phyloP scores from a whole-genome alignment of 2,329 filamentous ascomycete genomes.

The Colletotrichum agaves region DNA sequence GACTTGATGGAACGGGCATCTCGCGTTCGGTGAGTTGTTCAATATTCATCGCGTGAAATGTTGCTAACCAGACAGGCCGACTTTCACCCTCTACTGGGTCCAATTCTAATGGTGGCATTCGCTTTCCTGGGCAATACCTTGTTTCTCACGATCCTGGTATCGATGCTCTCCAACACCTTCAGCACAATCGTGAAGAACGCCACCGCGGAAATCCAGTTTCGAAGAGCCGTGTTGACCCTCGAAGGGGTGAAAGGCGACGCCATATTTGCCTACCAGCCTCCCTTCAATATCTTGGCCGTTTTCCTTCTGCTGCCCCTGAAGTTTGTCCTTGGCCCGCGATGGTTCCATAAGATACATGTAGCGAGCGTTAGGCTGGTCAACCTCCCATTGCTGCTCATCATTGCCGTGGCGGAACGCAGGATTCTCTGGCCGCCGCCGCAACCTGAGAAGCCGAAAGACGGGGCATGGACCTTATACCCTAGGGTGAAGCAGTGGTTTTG shows the following conservation, averaged over 20 bases:
- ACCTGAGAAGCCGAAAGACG: constrained; percentile 35
- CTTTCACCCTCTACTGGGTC: constrained; percentile 84
- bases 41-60: background rate
- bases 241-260: constrained; percentile 88
- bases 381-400: constrained; percentile 76
- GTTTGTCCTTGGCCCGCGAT: constrained; percentile 79
- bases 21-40: constrained; percentile 59
- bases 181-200: constrained; percentile 81
- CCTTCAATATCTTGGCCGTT: constrained; percentile 84
- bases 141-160: constrained; percentile 89
- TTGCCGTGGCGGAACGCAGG: constrained; percentile 76
- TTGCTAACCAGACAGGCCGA: constrained; percentile 59
- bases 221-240: constrained; percentile 82
- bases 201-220: constrained; percentile 85
- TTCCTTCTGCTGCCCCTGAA: constrained; percentile 80
- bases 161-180: constrained; percentile 88
- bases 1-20: constrained; percentile 78
- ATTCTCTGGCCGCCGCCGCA: constrained; percentile 66
- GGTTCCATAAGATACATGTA: constrained; percentile 93
- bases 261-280: constrained; percentile 84
- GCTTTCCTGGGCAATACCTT: constrained; percentile 88
- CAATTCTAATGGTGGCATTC: constrained; percentile 83
- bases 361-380: constrained; percentile 79
- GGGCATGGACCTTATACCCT: constrained; percentile 41
- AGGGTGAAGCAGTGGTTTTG: constrained; percentile 64